Evolutionary conservation across 2,329 filamentous ascomycete species (phyloP), one percentile per base, ranked within the genome.

Genomic region (Stemphylium vesicarium): DNA sequence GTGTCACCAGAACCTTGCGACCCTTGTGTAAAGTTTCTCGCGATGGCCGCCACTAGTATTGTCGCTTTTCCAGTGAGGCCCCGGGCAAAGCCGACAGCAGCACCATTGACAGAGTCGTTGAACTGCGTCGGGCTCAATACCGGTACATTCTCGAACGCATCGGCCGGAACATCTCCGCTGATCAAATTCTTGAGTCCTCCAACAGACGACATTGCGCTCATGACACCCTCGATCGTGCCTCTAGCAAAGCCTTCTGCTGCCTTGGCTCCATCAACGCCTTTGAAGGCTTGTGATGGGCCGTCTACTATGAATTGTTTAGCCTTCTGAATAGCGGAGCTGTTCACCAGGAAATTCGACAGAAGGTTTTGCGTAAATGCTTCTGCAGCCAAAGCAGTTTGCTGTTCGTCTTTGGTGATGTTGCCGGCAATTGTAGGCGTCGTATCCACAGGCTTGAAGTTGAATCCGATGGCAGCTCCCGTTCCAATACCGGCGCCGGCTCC

Each of bases 401-500:
- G 41, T n/a, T 56, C 47, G 10, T 55, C 10, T 8, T 29, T 39
- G 31, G 56, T 62, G 11, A 46, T 50, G 12, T 61, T 60, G 13
- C 43, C 51, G 9, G 18, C 42, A 8, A 63, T 37, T 4, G 46
- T 50, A 9, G 55, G 42, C 9, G 36, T 22, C 3, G 56, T 53
- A 8, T 56, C 46, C 5, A 29, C 43, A 24, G 57, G 5, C 11
- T 59, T 66, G 39, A 63, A 47, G 4, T 53, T 49, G 10, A 71
- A 32, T 1, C 69, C 68, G 32, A 70, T 50, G 1, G 69, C 65
- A 2, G 65, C 24, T 0, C 69, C 68, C 49, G 65, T 59, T 0
- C 69, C 69, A 31, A 70, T 63, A 1, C 69, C 69, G 4, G 68
- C 64, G 22, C 69, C 69, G 45, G 67, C 65, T 11, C 69, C 69